These are phyloP conservation scores for Raffaelea albimanens DNA, from an alignment of 2,329 filamentous ascomycete species.

Conservation along the genomic window DNA sequence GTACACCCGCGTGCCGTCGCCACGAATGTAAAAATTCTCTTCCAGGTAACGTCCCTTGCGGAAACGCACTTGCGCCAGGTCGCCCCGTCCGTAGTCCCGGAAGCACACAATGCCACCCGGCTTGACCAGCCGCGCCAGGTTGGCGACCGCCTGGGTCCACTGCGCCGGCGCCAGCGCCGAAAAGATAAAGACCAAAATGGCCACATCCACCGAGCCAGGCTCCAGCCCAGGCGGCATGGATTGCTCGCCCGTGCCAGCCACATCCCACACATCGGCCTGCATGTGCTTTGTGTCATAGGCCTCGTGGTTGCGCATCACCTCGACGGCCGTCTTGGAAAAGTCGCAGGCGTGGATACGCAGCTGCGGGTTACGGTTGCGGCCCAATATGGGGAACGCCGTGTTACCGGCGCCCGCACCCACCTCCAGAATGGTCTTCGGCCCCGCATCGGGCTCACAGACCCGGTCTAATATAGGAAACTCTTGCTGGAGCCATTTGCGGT, in stretches of 20 bases:
- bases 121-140: conserved; percentile 75
- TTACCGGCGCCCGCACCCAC: conserved; percentile 95
- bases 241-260: conserved; percentile 44
- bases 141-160: conserved; percentile 74
- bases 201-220: conserved; percentile 78
- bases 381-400: conserved; percentile 84
- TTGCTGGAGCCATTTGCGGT: conserved; percentile 92
- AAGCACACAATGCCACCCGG: conserved; percentile 91
- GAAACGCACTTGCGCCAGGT: conserved; percentile 92
- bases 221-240: conserved; percentile 66
- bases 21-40: conserved; percentile 95
- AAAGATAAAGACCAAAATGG: conserved; percentile 95
- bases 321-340: conserved; percentile 89
- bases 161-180: conserved; percentile 78
- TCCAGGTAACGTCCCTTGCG: conserved; percentile 90
- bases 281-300: conserved; percentile 62
- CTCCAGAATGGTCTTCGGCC: conserved; percentile 66
- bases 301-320: conserved; percentile 77
- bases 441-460: conserved; percentile 61
- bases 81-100: conserved; percentile 91
- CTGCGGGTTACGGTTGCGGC: conserved; percentile 70
- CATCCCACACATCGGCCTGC: conserved; percentile 92
- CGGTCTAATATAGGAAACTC: conserved; percentile 85
- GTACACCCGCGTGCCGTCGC: conserved; percentile 92
- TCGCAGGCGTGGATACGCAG: conserved; percentile 89